phyloP scores from a whole-genome alignment of 495 filamentous ascomycete genomes.

The Aspergillus ellipticus region DNA sequence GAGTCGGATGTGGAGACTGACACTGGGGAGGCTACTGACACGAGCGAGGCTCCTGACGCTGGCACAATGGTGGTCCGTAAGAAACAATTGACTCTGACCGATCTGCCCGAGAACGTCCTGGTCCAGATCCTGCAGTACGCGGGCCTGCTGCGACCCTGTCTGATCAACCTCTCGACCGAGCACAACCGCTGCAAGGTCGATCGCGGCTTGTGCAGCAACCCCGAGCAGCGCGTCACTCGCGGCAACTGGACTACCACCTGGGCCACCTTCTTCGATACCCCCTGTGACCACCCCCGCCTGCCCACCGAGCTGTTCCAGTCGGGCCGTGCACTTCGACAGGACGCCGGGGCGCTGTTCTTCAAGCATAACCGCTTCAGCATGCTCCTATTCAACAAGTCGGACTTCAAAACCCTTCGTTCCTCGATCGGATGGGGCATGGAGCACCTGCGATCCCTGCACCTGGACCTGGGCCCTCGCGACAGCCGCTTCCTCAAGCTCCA shows the following conservation, averaged over 20 bases:
- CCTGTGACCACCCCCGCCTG: slow-evolving; percentile 19
- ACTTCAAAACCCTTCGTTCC: slow-evolving; percentile 14
- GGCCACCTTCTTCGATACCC: slow-evolving; percentile 1
- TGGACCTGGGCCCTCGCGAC: slow-evolving; percentile 20
- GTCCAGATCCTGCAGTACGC: slow-evolving; percentile 24
- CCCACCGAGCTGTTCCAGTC: slow-evolving; percentile 16
- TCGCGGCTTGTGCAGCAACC: background rate
- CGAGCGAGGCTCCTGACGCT: background rate
- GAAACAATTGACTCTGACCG: slow-evolving; percentile 1
- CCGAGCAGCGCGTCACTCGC: slow-evolving; percentile 3
- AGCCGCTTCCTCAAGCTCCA: slow-evolving; percentile 15
- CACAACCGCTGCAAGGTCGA: slow-evolving; percentile 3
- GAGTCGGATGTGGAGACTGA: background rate
- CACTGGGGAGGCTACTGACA: background rate
- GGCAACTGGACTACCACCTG: background rate
- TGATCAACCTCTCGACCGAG: slow-evolving; percentile 16
- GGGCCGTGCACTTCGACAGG: slow-evolving; percentile 12
- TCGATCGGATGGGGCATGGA: slow-evolving; percentile 12
- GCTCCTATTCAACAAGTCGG: slow-evolving; percentile 8
- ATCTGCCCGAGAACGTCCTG: slow-evolving; percentile 19
- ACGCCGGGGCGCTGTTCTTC: slow-evolving; percentile 16
- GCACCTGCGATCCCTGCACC: slow-evolving; percentile 16
- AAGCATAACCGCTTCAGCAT: slow-evolving; percentile 15
- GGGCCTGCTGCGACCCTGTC: slow-evolving; percentile 19
- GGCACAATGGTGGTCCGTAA: background rate